A percentile compares a stretch with the other conserved stretches of the same genome.
These are phyloP conservation scores for Knoxia roxburghii DNA, from an alignment of 257 asterid genomes.

Conservation along the genomic window DNA sequence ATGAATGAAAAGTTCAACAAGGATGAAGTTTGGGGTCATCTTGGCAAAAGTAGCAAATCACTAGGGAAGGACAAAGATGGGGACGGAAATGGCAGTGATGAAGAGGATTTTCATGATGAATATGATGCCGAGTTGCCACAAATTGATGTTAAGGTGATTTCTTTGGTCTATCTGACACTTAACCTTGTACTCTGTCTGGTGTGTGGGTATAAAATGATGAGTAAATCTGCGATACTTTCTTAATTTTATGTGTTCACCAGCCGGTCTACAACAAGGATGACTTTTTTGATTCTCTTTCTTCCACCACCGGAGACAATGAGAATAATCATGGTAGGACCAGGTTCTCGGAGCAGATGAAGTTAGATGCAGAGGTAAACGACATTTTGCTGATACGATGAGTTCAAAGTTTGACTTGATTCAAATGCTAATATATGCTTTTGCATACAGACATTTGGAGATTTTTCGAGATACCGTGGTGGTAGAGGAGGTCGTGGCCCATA, in stretches of 20 bases:
- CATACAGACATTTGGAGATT: slow-evolving; percentile 91
- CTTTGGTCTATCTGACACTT: slow-evolving; percentile 9
- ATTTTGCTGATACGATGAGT: not conserved
- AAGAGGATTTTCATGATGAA: slow-evolving; percentile 46
- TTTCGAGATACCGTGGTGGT: slow-evolving; percentile 76
- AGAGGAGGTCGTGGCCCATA: slow-evolving; percentile 77
- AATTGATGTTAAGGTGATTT: slow-evolving; percentile 55
- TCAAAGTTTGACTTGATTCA: not conserved
- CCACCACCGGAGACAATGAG: slow-evolving; percentile 42
- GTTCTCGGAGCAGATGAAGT: slow-evolving; percentile 90
- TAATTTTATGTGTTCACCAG: slow-evolving; percentile 52
- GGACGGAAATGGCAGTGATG: slow-evolving; percentile 51
- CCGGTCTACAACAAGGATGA: slow-evolving; percentile 83
- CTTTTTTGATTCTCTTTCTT: slow-evolving; percentile 79
- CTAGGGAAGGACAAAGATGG: slow-evolving; percentile 54
- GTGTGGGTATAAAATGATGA: not conserved
- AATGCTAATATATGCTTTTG: slow-evolving; percentile 20
- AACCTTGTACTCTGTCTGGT: not conserved
- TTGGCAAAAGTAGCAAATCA: slow-evolving; percentile 64
- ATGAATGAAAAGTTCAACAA: slow-evolving; percentile 97
- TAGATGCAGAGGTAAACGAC: slow-evolving; percentile 72
- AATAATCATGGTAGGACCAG: slow-evolving; percentile 67
- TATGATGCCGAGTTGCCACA: slow-evolving; percentile 49
- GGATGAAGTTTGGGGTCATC: slow-evolving; percentile 98
- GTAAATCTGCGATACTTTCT: not conserved